These are phyloP conservation scores for Herpetomonas tarakana DNA, from an alignment of 208 protist genomes.

Conservation along the genomic window DNA sequence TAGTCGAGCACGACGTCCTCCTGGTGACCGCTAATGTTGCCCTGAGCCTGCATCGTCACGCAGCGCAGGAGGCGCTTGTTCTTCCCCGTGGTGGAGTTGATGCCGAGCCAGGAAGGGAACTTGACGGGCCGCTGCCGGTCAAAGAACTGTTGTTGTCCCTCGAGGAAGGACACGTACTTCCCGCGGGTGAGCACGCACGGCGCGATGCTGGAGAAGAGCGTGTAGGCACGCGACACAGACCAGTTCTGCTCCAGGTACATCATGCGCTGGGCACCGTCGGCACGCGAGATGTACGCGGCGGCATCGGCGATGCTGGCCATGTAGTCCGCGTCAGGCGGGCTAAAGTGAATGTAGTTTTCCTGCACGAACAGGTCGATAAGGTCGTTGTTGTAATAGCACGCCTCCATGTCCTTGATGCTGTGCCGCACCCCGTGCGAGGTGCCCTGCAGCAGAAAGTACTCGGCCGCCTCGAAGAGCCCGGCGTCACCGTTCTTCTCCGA, in stretches of 20 bases:
- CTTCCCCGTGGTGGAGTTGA: slow-evolving; percentile 87
- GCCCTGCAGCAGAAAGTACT: slow-evolving; percentile 83
- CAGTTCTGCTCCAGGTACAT: slow-evolving; percentile 91
- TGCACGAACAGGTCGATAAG: slow-evolving; percentile 95
- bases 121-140: slow-evolving; percentile 84
- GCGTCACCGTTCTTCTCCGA: slow-evolving; percentile 91
- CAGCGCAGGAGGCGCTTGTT: slow-evolving; percentile 74
- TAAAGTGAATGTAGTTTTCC: slow-evolving; percentile 95
- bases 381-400: slow-evolving; percentile 91
- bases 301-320: slow-evolving; percentile 55
- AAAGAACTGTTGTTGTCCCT: slow-evolving; percentile 68
- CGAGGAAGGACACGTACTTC: slow-evolving; percentile 83
- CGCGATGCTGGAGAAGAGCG: slow-evolving; percentile 71
- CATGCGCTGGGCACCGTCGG: slow-evolving; percentile 68
- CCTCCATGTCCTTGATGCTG: slow-evolving; percentile 71
- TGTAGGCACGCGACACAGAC: slow-evolving; percentile 72
- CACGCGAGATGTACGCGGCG: slow-evolving; percentile 61
- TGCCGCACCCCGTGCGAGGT: slow-evolving; percentile 50
- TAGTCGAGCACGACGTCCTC: slow-evolving; percentile 84
- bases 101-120: slow-evolving; percentile 86
- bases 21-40: slow-evolving; percentile 62
- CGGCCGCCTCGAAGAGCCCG: slow-evolving; percentile 89
- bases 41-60: slow-evolving; percentile 57
- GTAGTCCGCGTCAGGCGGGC: slow-evolving; percentile 38
- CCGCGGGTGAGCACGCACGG: slow-evolving; percentile 82